phyloP scores from a whole-genome alignment of 768 basidiomycete genomes.

The Pholiota molesta region DNA sequence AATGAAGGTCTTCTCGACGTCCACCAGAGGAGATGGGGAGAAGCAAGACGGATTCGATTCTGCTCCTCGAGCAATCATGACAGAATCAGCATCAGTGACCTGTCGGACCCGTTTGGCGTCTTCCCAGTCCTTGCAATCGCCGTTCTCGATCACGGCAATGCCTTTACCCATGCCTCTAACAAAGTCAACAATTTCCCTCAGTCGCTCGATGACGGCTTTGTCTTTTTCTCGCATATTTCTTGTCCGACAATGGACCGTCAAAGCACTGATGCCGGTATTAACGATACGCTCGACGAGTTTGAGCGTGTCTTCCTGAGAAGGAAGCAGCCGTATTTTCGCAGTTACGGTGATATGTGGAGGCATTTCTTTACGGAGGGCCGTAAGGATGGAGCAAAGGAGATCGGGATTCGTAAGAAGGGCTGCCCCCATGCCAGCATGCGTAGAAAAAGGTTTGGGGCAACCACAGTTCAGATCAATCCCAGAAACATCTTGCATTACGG shows the following conservation, averaged over 20 bases:
- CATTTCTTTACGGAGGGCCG: constrained; percentile 71
- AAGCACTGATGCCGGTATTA: constrained; percentile 81
- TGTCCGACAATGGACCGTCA: constrained; percentile 97
- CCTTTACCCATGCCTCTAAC: constrained; percentile 74
- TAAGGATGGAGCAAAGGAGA: constrained; percentile 85
- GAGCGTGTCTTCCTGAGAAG: constrained; percentile 85
- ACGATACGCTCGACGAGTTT: constrained; percentile 88
- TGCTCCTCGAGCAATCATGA: constrained; percentile 96
- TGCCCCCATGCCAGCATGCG: constrained; percentile 94
- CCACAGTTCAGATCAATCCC: constrained; percentile 98
- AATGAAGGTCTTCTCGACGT: constrained; percentile 70
- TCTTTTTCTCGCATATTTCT: constrained; percentile 88
- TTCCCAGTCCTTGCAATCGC: constrained; percentile 81
- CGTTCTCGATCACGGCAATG: constrained; percentile 92
- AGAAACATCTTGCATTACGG: constrained; percentile 85
- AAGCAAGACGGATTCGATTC: constrained; percentile 94
- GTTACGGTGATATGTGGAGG: constrained; percentile 84
- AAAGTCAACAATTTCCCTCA: constrained; percentile 86
- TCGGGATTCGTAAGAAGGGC: constrained; percentile 93
- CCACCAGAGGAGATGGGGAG: constrained; percentile 62
- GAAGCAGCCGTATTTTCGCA: constrained; percentile 90
- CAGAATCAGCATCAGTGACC: constrained; percentile 84
- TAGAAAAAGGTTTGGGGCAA: constrained; percentile 96
- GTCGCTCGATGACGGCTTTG: constrained; percentile 72
- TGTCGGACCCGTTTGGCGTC: constrained; percentile 77